These are phyloP conservation scores for Kappamyces sp. DNA, from an alignment of 192 early-diverging fungal species.

Conservation along the genomic window DNA sequence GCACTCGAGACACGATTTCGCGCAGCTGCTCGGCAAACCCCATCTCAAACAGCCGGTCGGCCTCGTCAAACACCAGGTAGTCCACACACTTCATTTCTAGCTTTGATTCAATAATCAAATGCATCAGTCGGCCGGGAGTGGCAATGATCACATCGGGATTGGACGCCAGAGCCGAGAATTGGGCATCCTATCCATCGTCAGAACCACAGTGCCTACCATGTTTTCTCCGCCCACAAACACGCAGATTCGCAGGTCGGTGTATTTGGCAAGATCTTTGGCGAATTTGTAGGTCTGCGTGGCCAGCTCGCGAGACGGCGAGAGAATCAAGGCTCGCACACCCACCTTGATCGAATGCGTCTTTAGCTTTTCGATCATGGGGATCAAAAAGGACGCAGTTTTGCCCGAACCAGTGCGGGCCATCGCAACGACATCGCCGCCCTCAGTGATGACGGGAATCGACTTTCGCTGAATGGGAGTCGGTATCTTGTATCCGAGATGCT, in stretches of 20 bases:
- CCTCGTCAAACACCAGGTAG: conserved; percentile 97
- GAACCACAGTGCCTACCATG: conserved; percentile 26
- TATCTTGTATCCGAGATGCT: conserved; percentile 92
- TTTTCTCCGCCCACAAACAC: conserved; percentile 93
- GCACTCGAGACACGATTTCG: conserved; percentile 82
- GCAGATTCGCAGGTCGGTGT: conserved; percentile 83
- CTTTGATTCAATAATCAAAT: conserved; percentile 78
- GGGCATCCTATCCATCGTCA: conserved; percentile 59
- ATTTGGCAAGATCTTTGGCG: conserved; percentile 83
- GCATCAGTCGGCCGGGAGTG: conserved; percentile 45
- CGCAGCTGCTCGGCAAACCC: conserved; percentile 93
- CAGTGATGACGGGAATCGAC: conserved; percentile 85
- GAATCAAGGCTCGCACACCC: conserved; percentile 52
- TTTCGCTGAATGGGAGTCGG: conserved; percentile 99
- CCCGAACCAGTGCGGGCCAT: conserved; percentile 99
- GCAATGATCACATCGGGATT: conserved; percentile 86
- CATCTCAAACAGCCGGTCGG: conserved; percentile 97
- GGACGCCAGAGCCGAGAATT: conserved; percentile 84
- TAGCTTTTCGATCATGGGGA: conserved; percentile 84
- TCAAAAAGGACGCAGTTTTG: conserved; percentile 92
- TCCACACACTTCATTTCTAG: conserved; percentile 82
- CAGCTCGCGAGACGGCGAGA: conserved; percentile 94
- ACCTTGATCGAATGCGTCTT: conserved; percentile 86
- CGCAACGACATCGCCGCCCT: conserved; percentile 90
- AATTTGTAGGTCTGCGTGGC: conserved; percentile 96